Percentiles rank a stretch among this genome's conserved stretches.
Evolutionary conservation across 257 asterid species (phyloP).

Genomic region (Perilla frutescens): DNA sequence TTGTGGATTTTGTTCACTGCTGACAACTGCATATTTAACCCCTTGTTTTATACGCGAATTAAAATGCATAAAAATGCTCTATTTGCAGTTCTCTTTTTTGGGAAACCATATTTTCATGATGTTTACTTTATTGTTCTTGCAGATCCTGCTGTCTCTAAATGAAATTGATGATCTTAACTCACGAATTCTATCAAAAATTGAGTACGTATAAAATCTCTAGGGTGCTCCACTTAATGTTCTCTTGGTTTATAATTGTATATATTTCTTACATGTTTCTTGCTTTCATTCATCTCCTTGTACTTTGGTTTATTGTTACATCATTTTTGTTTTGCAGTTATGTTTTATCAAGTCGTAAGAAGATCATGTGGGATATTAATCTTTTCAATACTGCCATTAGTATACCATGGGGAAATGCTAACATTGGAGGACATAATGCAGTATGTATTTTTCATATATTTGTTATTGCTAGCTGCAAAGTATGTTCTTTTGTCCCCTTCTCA

Average conservation of each 20-base stretch:
- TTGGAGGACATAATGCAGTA: constrained; percentile 61
- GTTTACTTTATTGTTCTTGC: constrained; percentile 41
- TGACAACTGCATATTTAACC: constrained; percentile 24
- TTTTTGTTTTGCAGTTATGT: constrained; percentile 62
- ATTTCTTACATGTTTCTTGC: constrained; percentile 13
- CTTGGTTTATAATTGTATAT: constrained; percentile 1
- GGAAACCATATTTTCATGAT: constrained; percentile 23
- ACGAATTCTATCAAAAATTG: constrained; percentile 72
- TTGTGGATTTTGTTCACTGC: constrained; percentile 29
- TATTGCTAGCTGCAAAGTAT: constrained; percentile 1
- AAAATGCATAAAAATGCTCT: constrained; percentile 27
- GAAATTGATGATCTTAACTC: constrained; percentile 64
- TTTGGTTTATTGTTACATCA: constrained; percentile 24
- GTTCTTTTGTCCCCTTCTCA: constrained; percentile 27
- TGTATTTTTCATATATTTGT: constrained; percentile 29
- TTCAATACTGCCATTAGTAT: constrained; percentile 48
- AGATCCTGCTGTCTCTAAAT: constrained; percentile 79
- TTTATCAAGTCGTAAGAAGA: constrained; percentile 71
- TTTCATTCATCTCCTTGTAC: constrained; percentile 24
- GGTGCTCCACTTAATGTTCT: constrained; percentile 32
- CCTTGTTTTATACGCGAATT: constrained; percentile 24
- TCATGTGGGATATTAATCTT: constrained; percentile 69
- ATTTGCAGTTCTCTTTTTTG: neutral
- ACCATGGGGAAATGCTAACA: constrained; percentile 55
- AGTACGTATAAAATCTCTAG: constrained; percentile 56